Base-by-base conservation (phyloP, 805 yeast genomes). In the Danielozyma ontarioensis region DNA sequence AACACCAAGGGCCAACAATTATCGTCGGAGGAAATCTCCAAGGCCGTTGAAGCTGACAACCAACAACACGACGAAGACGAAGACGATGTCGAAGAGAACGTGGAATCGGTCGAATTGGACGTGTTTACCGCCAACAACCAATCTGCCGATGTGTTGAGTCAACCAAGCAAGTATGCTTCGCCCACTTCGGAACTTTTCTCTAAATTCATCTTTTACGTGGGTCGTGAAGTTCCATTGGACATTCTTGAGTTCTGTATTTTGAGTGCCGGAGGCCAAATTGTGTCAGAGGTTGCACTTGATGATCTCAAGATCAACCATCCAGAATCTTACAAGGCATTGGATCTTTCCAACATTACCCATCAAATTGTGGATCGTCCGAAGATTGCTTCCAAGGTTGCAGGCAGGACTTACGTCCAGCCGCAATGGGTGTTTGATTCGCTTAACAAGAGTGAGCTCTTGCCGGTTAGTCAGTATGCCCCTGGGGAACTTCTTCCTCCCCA, bases 401-500 rank as follows among this genome's bases (percentile, higher is more conserved):
- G 96, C 32, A 78, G 97, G 68, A 85, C 95, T 0, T 93, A 93
- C 54, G 59, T 90, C 30, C 98, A 93, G 65, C 98, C 98, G 13
- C 98, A 93, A 69, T 93, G 98, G 98, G 71, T 93, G 19, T 89
- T 93, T 57, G 98, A 93, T 58, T 80, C 83, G 51, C 66, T 93
- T 40, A 93, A 93, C 67, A 82, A 83, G 62, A 74, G 77, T 31
- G 69, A 74, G 39, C 69, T 93, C 40, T 68, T 83, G 39, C 77
- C 93, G 13, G 96, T 86, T 15, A 79, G 81, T 35, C 72, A 71
- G 35, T 93, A 93, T 55, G 83, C 94, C 28, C 96, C 96, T 4
- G 98, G 98, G 36, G 97, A 90, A 64, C 68, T 86, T 4, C 70
- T 93, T 44, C 98, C 98, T 28, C 97, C 98, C 24, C 98, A 93